Evolutionary conservation across 805 yeast genomes (phyloP).

Genomic region (Ogataea ganodermae): DNA sequence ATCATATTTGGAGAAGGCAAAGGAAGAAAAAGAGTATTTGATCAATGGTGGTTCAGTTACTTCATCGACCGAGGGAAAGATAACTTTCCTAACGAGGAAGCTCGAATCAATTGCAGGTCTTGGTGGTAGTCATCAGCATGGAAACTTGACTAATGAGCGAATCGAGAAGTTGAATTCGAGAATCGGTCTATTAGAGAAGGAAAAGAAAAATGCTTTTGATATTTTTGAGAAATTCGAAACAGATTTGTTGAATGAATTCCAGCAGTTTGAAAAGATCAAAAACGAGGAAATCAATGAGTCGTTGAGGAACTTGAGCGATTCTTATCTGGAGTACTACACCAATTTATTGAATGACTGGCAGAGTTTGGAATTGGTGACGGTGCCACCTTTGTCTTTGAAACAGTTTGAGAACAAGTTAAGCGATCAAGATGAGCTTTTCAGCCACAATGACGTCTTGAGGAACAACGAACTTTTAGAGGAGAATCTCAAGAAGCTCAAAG

Average conservation of each 20-base stretch:
- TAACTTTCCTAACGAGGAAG: constrained; percentile 44
- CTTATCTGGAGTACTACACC: constrained; percentile 72
- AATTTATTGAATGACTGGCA: constrained; percentile 73
- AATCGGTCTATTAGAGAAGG: constrained; percentile 47
- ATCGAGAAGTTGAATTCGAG: constrained; percentile 41
- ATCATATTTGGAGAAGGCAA: constrained; percentile 74
- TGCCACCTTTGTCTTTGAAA: background rate
- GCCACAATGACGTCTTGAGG: constrained; percentile 29
- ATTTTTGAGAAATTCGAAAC: constrained; percentile 48
- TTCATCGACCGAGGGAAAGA: constrained; percentile 38
- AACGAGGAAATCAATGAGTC: constrained; percentile 74
- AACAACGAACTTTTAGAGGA: constrained; percentile 30
- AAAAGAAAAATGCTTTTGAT: constrained; percentile 44
- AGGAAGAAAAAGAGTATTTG: constrained; percentile 53
- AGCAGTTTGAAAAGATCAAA: constrained; percentile 77
- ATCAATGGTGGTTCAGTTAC: constrained; percentile 39
- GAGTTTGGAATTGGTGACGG: constrained; percentile 28
- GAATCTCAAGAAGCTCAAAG: constrained; percentile 22
- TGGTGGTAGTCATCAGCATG: constrained; percentile 40
- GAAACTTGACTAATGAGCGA: constrained; percentile 46
- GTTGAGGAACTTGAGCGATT: constrained; percentile 70
- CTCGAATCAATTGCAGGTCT: constrained; percentile 48
- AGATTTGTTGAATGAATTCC: constrained; percentile 51
- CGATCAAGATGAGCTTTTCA: constrained; percentile 28
- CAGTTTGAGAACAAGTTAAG: constrained; percentile 23